phyloP scores from a whole-genome alignment of 495 filamentous ascomycete genomes.

The Sphaerosporella brunnea region DNA sequence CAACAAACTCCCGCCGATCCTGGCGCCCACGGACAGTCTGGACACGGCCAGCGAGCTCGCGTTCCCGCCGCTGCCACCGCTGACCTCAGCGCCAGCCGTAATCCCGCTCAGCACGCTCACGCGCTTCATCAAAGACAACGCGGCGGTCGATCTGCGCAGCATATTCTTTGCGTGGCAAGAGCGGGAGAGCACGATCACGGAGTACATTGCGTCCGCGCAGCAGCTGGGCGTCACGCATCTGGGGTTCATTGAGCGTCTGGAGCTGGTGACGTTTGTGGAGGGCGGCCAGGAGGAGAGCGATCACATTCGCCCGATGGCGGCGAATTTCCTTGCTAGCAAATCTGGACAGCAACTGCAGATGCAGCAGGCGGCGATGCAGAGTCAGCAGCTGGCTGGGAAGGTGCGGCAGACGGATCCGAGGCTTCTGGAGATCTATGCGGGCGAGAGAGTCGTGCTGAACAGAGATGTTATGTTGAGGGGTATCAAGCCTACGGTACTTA shows the following conservation, averaged over 20 bases:
- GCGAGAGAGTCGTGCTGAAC: constrained; percentile 80
- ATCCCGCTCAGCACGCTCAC: constrained; percentile 60
- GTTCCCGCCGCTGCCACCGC: constrained; percentile 40
- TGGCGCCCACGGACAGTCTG: constrained; percentile 35
- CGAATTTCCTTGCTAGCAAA: neutral
- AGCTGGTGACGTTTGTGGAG: constrained; percentile 81
- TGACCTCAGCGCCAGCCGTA: constrained; percentile 34
- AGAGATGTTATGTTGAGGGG: constrained; percentile 74
- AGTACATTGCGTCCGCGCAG: constrained; percentile 72
- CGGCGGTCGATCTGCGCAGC: constrained; percentile 70
- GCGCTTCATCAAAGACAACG: constrained; percentile 57
- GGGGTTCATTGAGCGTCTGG: constrained; percentile 73
- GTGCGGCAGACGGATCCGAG: constrained; percentile 50
- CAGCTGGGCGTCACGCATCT: constrained; percentile 74
- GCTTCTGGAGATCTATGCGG: constrained; percentile 71
- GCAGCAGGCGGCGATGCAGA: constrained; percentile 18
- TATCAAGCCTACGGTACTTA: constrained; percentile 66
- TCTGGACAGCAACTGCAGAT: neutral
- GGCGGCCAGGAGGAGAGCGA: constrained; percentile 77
- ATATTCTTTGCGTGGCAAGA: constrained; percentile 93
- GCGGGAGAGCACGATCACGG: constrained; percentile 67
- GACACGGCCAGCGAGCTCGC: constrained; percentile 65
- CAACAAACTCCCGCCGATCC: constrained; percentile 10
- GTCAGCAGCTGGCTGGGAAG: constrained; percentile 29
- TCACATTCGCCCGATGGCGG: constrained; percentile 66